A percentile compares a stretch with the other conserved stretches of the same genome.
These are phyloP conservation scores for Chytriomyces confervae DNA, from an alignment of 192 early-diverging fungal genomes.

Conservation along the genomic window DNA sequence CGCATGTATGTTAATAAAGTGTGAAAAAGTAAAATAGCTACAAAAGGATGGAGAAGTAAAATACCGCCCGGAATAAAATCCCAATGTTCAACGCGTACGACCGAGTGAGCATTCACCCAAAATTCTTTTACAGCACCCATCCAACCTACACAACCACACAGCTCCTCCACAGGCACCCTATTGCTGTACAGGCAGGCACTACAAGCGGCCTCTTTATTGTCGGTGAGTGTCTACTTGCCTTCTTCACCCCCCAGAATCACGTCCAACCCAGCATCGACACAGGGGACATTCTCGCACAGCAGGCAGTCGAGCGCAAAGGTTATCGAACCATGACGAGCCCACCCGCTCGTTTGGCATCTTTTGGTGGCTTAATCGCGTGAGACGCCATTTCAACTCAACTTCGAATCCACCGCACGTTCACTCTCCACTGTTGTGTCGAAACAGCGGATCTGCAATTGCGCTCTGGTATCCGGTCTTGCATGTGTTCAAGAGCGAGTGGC, in stretches of 20 bases:
- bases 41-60: too few relatives aligned
- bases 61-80: too few relatives aligned
- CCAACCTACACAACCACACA: not conserved
- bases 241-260: not conserved
- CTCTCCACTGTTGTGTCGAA: not conserved
- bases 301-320: slow-evolving; percentile 59
- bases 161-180: slow-evolving; percentile 18
- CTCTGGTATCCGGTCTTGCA: slow-evolving; percentile 74
- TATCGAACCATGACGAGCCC: slow-evolving; percentile 53
- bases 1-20: too few relatives aligned
- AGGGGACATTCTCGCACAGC: slow-evolving; percentile 77
- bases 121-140: not conserved
- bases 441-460: slow-evolving; percentile 44
- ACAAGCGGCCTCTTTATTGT: slow-evolving; percentile 26
- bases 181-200: slow-evolving; percentile 7
- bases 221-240: not conserved
- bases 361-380: slow-evolving; percentile 56
- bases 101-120: slow-evolving; percentile 4
- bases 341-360: slow-evolving; percentile 62
- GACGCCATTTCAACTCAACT: slow-evolving; percentile 35
- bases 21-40: too few relatives aligned
- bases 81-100: slow-evolving; percentile 21
- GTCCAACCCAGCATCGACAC: not conserved
- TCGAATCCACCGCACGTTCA: too few relatives aligned
- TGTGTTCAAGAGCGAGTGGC: slow-evolving; percentile 41